Evolutionary conservation across 2,329 filamentous ascomycete genomes (phyloP), one percentile per base, ranked within the genome.

Genomic region (Zymoseptoria crescenta): DNA sequence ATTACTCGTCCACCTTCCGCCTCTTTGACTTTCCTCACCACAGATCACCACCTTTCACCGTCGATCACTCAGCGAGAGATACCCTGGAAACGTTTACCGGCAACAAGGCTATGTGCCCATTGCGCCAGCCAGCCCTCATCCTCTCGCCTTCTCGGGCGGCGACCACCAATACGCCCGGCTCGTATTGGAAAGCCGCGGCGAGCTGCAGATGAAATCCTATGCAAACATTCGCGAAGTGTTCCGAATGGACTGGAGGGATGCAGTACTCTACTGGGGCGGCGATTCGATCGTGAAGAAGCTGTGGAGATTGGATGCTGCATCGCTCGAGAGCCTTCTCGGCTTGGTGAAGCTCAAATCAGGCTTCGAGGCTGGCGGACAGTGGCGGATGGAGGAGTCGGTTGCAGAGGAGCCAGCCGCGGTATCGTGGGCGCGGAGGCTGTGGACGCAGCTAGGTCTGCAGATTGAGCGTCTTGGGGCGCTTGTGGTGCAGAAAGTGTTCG

Each of bases 241-340:
- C 49, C 13, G 16, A 24, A 57, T 57, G 56, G 56, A 57, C 50
- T 57, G 56, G 56, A 35, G 50, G 29, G 56, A 57, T 28, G 56
- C 56, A 10, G 49, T 49, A n/a, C 29, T 57, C 2, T 57, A 57
- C 49, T 57, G 55, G 55, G 55, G 49, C 9, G 10, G 2, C 5
- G 24, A 57, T 48, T 29, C 49, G 5, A 57, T 27, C 4, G n/a
- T 57, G 19, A n/a, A 49, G 19, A 57, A 52, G 55, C 30, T 16
- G 24, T 57, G 55, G 55, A 52, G 49, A 48, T 49, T 57, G 4
- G 56, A 57, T 20, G 28, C 19, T 19, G 49, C 49, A 13, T 57
- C 56, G 16, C 8, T 35, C 8, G 30, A 13, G 30, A 35, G 30
- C 9, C 9, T 35, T 13, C 8, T 35, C 9, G 30, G 9, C 2